phyloP scores from a whole-genome alignment of 2,329 filamentous ascomycete species.

The Cladosporium sp. region DNA sequence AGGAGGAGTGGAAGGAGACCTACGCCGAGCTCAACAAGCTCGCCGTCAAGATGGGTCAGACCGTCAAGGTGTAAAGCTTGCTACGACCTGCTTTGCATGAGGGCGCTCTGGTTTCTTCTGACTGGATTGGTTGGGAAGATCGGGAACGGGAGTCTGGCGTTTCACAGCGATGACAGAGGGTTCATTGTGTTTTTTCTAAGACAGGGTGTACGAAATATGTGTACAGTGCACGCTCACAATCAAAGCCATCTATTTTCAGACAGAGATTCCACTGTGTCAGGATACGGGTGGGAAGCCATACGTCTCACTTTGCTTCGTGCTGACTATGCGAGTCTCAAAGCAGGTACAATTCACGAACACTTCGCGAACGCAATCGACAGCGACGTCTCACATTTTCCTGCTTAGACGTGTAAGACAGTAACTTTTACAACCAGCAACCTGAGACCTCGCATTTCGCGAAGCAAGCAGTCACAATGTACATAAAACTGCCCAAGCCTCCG shows the following conservation, averaged over 20 bases:
- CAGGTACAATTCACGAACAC: not conserved
- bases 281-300: not conserved
- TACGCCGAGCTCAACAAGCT: conserved; percentile 62
- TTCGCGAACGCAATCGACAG: not conserved
- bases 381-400: not conserved
- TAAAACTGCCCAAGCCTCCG: not conserved
- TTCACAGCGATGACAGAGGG: conserved; percentile 20
- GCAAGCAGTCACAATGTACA: not conserved
- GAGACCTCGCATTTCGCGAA: not conserved
- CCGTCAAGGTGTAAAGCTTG: conserved; percentile 52
- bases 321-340: not conserved
- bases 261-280: not conserved
- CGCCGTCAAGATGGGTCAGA: conserved; percentile 60
- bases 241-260: conserved; percentile 19
- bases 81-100: conserved; percentile 10
- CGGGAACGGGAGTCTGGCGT: conserved; percentile 21
- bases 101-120: conserved; percentile 16
- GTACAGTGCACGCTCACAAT: conserved; percentile 22
- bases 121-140: conserved; percentile 11
- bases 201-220: conserved; percentile 24
- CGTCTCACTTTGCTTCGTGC: not conserved
- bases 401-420: not conserved
- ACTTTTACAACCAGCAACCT: not conserved
- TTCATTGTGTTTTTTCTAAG: conserved; percentile 14
- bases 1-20: conserved; percentile 59